Conservation (phyloP, 2,329 filamentous ascomycete genomes). For the Beauveria brongniartii region DNA sequence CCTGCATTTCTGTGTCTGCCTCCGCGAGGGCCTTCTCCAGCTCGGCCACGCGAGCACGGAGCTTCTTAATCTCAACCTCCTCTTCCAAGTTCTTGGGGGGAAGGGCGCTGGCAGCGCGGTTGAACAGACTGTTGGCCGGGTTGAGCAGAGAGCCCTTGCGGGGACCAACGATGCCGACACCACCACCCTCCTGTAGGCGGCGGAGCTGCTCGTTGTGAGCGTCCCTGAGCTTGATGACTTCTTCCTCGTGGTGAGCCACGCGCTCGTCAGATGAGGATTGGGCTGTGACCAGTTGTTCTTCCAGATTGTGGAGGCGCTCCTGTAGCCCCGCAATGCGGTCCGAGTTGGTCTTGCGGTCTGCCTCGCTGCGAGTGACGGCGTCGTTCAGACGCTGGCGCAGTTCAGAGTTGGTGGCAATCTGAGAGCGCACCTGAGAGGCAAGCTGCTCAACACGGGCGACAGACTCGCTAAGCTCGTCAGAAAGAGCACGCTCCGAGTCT, state of each 20-base stretch:
- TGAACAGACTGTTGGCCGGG: conserved; percentile 22
- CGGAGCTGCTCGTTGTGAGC: conserved; percentile 69
- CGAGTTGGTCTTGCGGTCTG: conserved; percentile 71
- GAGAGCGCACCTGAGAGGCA: conserved; percentile 68
- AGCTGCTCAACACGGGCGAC: conserved; percentile 73
- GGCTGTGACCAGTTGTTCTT: conserved; percentile 74
- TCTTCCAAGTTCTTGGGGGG: conserved; percentile 62
- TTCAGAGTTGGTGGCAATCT: conserved; percentile 68
- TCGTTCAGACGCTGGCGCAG: conserved; percentile 69
- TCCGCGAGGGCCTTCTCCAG: conserved; percentile 63
- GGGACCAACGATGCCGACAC: conserved; percentile 22
- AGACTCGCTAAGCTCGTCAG: conserved; percentile 63
- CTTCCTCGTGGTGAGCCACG: conserved; percentile 76
- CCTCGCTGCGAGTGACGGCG: conserved; percentile 76
- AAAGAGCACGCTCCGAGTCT: conserved; percentile 54
- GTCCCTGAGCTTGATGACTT: conserved; percentile 67
- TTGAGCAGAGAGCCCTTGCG: conserved; percentile 28
- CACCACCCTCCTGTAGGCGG: conserved; percentile 51
- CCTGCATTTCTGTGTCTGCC: conserved; percentile 68
- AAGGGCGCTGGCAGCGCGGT: conserved; percentile 35
- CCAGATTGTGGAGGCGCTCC: conserved; percentile 67
- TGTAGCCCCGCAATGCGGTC: conserved; percentile 79
- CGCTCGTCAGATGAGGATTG: conserved; percentile 83
- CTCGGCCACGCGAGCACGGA: conserved; percentile 73
- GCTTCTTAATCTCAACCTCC: conserved; percentile 62